A percentile compares a stretch with the other conserved stretches of the same genome.
Evolutionary conservation across 176 grass and related monocot species (phyloP).

Genomic region (Poa annua): DNA sequence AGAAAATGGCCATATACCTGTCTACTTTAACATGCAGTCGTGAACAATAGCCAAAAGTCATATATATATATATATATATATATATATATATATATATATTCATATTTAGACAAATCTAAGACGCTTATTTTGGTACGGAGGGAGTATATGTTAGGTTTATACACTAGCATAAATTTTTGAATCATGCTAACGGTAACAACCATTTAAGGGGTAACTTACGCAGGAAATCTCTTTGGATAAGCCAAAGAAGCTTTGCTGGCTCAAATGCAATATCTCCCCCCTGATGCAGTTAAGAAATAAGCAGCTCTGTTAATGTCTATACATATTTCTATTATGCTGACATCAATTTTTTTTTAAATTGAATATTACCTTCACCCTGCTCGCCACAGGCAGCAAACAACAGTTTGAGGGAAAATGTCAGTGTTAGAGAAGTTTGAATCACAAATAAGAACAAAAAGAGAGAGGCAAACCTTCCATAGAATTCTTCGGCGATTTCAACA

Average conservation of each 20-base stretch:
- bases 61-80: too few species aligned
- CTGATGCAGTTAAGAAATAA: conserved; percentile 51
- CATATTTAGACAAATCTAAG: too few species aligned
- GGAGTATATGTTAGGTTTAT: not conserved
- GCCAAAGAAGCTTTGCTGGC: conserved; percentile 97
- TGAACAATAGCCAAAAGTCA: not conserved
- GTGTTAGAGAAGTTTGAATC: conserved; percentile 19
- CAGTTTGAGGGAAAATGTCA: conserved; percentile 34
- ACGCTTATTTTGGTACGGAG: too few species aligned
- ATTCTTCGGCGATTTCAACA: conserved; percentile 97
- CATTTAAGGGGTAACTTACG: conserved; percentile 67
- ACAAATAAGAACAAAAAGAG: not conserved
- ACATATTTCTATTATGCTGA: conserved; percentile 6
- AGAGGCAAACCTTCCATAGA: conserved; percentile 89
- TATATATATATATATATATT: too few species aligned
- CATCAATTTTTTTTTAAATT: not conserved
- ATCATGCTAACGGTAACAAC: conserved; percentile 8
- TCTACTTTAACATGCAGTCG: not conserved
- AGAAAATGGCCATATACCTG: not conserved
- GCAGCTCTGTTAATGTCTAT: not conserved
- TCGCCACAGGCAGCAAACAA: conserved; percentile 40
- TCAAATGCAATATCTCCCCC: conserved; percentile 96
- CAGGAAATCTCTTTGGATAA: conserved; percentile 97
- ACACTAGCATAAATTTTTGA: not conserved
- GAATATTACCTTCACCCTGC: conserved; percentile 91